A percentile compares a stretch with the other conserved stretches of the same genome.
Evolutionary conservation across 345 rosid species (phyloP).

Genomic region (Hirschfeldia incana): DNA sequence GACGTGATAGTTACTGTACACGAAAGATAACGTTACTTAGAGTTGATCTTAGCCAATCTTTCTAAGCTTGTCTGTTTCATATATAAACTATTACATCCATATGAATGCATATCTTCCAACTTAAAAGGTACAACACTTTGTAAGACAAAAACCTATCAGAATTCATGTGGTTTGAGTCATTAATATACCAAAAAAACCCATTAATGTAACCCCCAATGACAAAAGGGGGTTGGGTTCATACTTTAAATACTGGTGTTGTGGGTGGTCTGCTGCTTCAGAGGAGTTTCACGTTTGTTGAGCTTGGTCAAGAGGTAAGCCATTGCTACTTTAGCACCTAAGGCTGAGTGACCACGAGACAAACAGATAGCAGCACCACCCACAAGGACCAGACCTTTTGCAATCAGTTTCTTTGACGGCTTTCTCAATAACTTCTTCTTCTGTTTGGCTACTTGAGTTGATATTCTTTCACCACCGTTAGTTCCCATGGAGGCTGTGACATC

Average conservation of each 20-base stretch:
- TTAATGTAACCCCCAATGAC: not conserved
- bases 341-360: conserved; percentile 69
- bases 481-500: conserved; percentile 15
- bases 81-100: not conserved
- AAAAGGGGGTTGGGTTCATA: not conserved
- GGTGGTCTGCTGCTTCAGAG: conserved; percentile 45
- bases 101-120: not conserved
- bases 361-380: conserved; percentile 69
- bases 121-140: not conserved
- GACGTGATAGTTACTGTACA: not conserved
- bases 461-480: conserved; percentile 9
- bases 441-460: conserved; percentile 14
- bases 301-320: conserved; percentile 79
- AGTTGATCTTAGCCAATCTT: not conserved
- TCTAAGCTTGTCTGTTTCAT: not conserved
- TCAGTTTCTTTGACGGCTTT: conserved; percentile 62
- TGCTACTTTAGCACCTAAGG: conserved; percentile 80
- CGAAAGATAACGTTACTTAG: no score
- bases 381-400: conserved; percentile 71
- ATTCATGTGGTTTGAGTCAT: not conserved
- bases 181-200: not conserved
- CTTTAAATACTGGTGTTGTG: conserved; percentile 31
- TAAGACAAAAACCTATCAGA: not conserved
- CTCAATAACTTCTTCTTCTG: conserved; percentile 47
- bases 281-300: conserved; percentile 55